Percentiles rank a stretch among this genome's conserved stretches.
These are phyloP conservation scores for Cornus suecica DNA, from an alignment of 148 eudicot species.

Conservation along the genomic window DNA sequence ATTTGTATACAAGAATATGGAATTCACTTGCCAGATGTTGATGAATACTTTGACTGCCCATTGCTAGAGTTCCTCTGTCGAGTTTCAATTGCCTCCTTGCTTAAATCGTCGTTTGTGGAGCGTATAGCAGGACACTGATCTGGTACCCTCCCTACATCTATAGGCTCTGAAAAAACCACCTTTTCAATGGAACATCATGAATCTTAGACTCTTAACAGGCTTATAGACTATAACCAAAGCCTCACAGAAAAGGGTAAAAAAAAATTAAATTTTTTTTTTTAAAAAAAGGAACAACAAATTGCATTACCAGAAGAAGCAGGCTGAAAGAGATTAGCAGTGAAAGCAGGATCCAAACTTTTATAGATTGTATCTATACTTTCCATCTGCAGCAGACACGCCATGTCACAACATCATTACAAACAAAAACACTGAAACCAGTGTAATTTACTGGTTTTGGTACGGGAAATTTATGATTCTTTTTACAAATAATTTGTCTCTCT, in stretches of 20 bases:
- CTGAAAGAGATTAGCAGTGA: constrained; percentile 44
- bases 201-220: too few relatives aligned
- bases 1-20: not conserved
- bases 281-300: not conserved
- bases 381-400: constrained; percentile 51
- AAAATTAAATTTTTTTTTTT: too few relatives aligned
- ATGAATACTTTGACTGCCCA: constrained; percentile 11
- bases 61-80: constrained; percentile 30
- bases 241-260: too few relatives aligned
- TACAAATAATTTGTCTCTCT: constrained; percentile 2
- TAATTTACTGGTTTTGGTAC: not conserved
- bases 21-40: constrained; percentile 20
- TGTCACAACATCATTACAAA: constrained; percentile 1
- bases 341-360: constrained; percentile 58
- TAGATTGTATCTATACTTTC: constrained; percentile 65
- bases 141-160: constrained; percentile 28
- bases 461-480: not conserved
- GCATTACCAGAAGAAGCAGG: constrained; percentile 32
- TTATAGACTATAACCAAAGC: not conserved
- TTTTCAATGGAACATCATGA: not conserved
- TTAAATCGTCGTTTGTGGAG: constrained; percentile 14
- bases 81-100: constrained; percentile 23
- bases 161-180: not conserved
- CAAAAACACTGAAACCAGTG: not conserved
- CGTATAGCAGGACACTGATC: too few relatives aligned